Evolutionary conservation across 2,329 filamentous ascomycete genomes (phyloP).

Genomic region (Rhytidhysteron rufulum): DNA sequence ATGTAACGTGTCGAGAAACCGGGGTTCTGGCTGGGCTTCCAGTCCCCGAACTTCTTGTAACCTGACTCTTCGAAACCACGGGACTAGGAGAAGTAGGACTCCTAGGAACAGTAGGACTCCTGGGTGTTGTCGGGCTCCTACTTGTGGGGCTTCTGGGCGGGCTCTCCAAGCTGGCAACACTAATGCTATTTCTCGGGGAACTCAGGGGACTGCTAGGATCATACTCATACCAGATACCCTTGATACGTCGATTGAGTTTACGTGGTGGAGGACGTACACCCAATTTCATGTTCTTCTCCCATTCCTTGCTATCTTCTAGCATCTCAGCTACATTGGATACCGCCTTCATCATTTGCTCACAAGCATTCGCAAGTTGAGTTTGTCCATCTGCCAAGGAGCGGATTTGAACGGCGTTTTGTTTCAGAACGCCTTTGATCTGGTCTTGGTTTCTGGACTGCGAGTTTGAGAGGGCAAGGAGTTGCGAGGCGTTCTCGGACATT

Average conservation of each 20-base stretch:
- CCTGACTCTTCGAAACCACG: no score
- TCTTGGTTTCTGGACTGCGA: slow-evolving; percentile 26
- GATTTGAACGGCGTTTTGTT: slow-evolving; percentile 25
- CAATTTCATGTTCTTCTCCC: slow-evolving; percentile 9
- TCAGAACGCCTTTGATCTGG: slow-evolving; percentile 21
- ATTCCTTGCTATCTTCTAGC: not conserved
- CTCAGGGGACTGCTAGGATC: slow-evolving; percentile 13
- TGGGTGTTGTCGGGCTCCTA: no score
- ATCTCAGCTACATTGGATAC: slow-evolving; percentile 18
- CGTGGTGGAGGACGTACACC: slow-evolving; percentile 27
- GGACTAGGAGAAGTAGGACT: no score
- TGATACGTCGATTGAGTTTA: slow-evolving; percentile 30
- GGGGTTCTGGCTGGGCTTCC: no score
- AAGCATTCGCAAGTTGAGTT: slow-evolving; percentile 23
- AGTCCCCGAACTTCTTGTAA: no score
- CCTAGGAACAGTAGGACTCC: no score
- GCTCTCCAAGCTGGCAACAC: no score
- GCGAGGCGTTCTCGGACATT: slow-evolving; percentile 29
- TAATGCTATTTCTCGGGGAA: slow-evolving; percentile 15
- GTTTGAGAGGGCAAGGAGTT: slow-evolving; percentile 33
- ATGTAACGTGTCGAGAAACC: no score
- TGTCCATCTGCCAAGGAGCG: slow-evolving; percentile 25
- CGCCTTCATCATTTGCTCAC: slow-evolving; percentile 24
- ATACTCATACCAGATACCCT: slow-evolving; percentile 36
- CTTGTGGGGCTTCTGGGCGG: no score